A percentile compares a stretch with the other conserved stretches of the same genome.
phyloP scores from a whole-genome alignment of 768 basidiomycete species.

The Russula emetica region DNA sequence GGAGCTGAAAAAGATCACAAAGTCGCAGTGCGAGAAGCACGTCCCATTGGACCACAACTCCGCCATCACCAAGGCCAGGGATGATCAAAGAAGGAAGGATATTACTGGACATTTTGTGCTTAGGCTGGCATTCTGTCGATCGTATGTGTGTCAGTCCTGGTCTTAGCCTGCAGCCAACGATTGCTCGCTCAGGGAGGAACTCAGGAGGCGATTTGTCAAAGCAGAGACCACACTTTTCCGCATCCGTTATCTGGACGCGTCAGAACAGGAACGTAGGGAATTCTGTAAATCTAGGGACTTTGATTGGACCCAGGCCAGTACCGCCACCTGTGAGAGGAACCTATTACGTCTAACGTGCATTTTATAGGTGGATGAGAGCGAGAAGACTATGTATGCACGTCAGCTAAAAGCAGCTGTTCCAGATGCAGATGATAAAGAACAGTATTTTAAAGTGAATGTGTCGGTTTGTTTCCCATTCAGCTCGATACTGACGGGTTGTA shows the following conservation, averaged over 20 bases:
- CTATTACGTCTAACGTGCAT: slow-evolving; percentile 5
- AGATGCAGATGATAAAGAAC: slow-evolving; percentile 39
- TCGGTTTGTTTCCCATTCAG: not conserved
- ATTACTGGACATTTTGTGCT: slow-evolving; percentile 92
- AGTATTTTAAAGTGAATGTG: slow-evolving; percentile 68
- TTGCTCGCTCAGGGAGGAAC: slow-evolving; percentile 64
- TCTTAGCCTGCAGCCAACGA: not conserved
- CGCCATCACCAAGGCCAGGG: slow-evolving; percentile 44
- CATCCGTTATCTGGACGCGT: slow-evolving; percentile 70
- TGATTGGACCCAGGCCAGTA: slow-evolving; percentile 56
- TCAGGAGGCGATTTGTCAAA: slow-evolving; percentile 82
- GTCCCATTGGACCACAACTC: slow-evolving; percentile 62
- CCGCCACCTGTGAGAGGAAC: slow-evolving; percentile 9
- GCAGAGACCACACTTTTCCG: slow-evolving; percentile 83
- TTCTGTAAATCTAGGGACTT: slow-evolving; percentile 68
- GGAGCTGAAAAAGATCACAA: slow-evolving; percentile 64
- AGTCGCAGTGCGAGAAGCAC: slow-evolving; percentile 65
- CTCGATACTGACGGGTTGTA: not conserved
- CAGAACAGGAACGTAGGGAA: slow-evolving; percentile 48
- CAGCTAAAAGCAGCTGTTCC: slow-evolving; percentile 51
- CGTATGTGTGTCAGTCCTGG: slow-evolving; percentile 54
- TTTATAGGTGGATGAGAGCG: slow-evolving; percentile 52
- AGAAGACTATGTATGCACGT: slow-evolving; percentile 45
- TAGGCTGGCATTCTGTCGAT: slow-evolving; percentile 90
- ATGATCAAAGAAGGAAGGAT: slow-evolving; percentile 72